Base-by-base conservation (phyloP, 2,329 filamentous ascomycete species). In the Ophiostoma perfectum region DNA sequence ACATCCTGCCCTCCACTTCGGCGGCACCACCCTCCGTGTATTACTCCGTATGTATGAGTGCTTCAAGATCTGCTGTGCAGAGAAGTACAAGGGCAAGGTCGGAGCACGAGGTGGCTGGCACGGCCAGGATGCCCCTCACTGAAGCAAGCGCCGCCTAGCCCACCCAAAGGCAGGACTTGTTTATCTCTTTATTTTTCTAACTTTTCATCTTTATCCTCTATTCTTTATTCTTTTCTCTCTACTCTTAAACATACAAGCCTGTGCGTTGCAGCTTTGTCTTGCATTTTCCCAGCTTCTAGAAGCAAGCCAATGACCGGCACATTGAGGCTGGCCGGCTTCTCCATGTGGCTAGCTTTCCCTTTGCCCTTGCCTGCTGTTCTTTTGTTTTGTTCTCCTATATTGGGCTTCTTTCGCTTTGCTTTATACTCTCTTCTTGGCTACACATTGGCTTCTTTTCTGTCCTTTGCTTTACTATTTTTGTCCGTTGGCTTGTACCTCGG, bases 11-110 rank as follows among this genome's bases (percentile, higher is more conserved):
- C 55, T 60, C 27, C 27, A 27, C 27, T 27, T 27, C 27, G 27
- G 55, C 55, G 55, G 55, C 27, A 60, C 55, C 27, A 60, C 27
- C 27, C 2, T 16, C 55, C 27, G 27, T 60, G 55, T 60, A 60
- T 60, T 27, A 60, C 55, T 60, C 27, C 27, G 55, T 39, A 60
- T 60, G 55, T 60, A 60, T 18, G 27, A 38, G 55, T 60, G 55
- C 55, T 60, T 60, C 55, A 60, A 60, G 55, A 60, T 60, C 55
- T 60, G 55, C 27, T 60, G 55, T 60, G 11, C 55, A 52, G 12
- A 39, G 27, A 18, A 36, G 55, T 9, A 60, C 55, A 60, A 60
- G 55, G 27, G n/a, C 55, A 27, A 18, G 9, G 55, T 12, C 55
- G 55, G 12, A 60, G 27, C 27, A 60, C n/a, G 55, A 14, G 2